These are phyloP conservation scores for Calonectria leucothoes DNA, from an alignment of 2,329 filamentous ascomycete species.

Conservation along the genomic window DNA sequence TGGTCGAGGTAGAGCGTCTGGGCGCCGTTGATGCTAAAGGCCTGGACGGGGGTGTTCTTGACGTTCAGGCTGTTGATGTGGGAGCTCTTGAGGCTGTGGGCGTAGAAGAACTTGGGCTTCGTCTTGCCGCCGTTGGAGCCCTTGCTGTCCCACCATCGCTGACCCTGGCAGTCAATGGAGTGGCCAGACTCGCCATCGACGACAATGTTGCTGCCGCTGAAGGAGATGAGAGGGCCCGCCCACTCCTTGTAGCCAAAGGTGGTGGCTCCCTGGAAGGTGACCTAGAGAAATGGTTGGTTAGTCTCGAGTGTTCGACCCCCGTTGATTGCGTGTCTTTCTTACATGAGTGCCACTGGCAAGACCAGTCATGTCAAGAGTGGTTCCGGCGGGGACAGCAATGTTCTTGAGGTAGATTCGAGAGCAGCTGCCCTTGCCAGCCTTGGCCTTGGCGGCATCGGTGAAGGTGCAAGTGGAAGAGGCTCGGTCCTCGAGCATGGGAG, in stretches of 20 bases:
- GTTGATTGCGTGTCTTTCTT: neutral
- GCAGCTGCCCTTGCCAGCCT: slow-evolving; percentile 62
- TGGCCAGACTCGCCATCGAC: slow-evolving; percentile 61
- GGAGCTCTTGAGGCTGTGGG: slow-evolving; percentile 52
- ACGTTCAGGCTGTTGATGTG: slow-evolving; percentile 52
- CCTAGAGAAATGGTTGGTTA: slow-evolving; percentile 11
- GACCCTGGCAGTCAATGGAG: slow-evolving; percentile 67
- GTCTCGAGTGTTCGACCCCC: neutral
- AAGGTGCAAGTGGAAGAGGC: slow-evolving; percentile 60
- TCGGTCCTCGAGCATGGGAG: slow-evolving; percentile 36
- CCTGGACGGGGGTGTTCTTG: slow-evolving; percentile 56
- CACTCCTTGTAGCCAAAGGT: slow-evolving; percentile 75
- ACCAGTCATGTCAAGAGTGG: slow-evolving; percentile 68
- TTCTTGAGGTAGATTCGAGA: slow-evolving; percentile 64
- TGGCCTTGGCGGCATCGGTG: slow-evolving; percentile 60
- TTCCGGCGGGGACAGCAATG: slow-evolving; percentile 67
- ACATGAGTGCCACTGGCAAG: slow-evolving; percentile 60
- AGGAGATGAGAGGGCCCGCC: slow-evolving; percentile 71
- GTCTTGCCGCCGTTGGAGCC: slow-evolving; percentile 70
- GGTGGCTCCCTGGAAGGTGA: slow-evolving; percentile 74
- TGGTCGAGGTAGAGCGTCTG: slow-evolving; percentile 47
- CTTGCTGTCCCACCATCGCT: slow-evolving; percentile 70
- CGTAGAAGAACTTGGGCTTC: slow-evolving; percentile 72
- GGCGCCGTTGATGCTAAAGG: slow-evolving; percentile 52
- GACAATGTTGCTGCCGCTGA: slow-evolving; percentile 67